Base-by-base conservation (phyloP, 2,329 filamentous ascomycete genomes). In the Phialocephala subalpina region DNA sequence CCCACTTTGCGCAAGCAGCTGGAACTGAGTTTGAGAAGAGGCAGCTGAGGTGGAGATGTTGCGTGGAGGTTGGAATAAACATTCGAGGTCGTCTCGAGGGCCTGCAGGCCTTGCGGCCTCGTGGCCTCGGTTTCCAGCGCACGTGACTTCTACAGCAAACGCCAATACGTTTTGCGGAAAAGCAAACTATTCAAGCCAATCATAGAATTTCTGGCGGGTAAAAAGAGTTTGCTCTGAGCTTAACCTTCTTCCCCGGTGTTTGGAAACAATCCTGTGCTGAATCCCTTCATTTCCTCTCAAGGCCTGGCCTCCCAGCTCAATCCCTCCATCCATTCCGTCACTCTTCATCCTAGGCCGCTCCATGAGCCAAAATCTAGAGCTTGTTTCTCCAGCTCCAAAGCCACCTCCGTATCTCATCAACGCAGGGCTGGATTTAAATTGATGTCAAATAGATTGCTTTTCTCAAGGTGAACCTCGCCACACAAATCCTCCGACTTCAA, bases 351-450 rank as follows among this genome's bases (percentile, higher is more conserved):
- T 18, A 29, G 49, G 25, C 49, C 12, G 45, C 45, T 49, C 45
- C 45, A 49, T n/a, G 25, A 33, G 14, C 25, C 14, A 53, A 16
- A 33, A 29, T 29, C 49, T 12, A 29, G 49, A 55, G 33, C 55
- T 57, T 38, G 55, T 57, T 36, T 57, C 18, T 40, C 55, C 33
- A 36, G 55, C 33, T 57, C 55, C 55, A 16, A 36, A 36, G 55
- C 55, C 55, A 22, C 16, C 55, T 38, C 33, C 49, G 25, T 20
- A 36, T 4, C 33, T 42, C 33, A 56, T 64, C 49, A 55, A 67
- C 64, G 47, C 65, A 62, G 47, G 65, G 58, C 58, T 64, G 60
- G 56, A 61, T 42, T 49, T 58, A 25, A 16, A 45, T 47, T 40
- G 35, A 16, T 35, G 36, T 66, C 52, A 22, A 40, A 62, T 58